These are phyloP conservation scores for Nelumbo lutea DNA, from an alignment of 164 flowering plant genomes.

Conservation along the genomic window DNA sequence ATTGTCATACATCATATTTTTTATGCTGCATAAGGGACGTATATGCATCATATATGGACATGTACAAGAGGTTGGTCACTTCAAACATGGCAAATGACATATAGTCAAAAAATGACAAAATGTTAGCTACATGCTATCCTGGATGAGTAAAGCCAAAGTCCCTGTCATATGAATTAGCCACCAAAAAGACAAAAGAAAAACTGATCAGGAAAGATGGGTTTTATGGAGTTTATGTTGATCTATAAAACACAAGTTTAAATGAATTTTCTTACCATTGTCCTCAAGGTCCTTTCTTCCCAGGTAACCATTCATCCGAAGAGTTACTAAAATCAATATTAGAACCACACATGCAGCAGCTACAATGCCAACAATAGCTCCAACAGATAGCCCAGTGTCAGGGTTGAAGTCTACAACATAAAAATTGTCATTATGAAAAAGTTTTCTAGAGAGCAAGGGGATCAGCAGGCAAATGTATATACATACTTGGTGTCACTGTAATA, in stretches of 20 bases:
- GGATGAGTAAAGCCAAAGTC: too few relatives aligned
- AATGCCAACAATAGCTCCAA: too few relatives aligned
- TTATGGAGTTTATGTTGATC: neutral
- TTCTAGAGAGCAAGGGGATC: neutral
- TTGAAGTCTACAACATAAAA: constrained; percentile 49
- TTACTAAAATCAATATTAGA: constrained; percentile 28
- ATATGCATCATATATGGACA: too few relatives aligned
- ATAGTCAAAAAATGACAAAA: too few relatives aligned
- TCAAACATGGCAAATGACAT: too few relatives aligned
- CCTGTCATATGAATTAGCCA: too few relatives aligned
- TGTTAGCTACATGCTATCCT: too few relatives aligned
- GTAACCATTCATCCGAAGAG: constrained; percentile 25
- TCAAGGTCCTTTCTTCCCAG: constrained; percentile 29
- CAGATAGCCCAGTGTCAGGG: too few relatives aligned
- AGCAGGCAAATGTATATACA: constrained; percentile 14
- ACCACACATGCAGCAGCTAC: constrained; percentile 33
- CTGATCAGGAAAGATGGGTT: neutral
- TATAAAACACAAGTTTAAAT: neutral
- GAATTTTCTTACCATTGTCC: constrained; percentile 42
- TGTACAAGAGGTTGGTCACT: too few relatives aligned
- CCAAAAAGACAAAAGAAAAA: too few relatives aligned
- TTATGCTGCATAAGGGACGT: too few relatives aligned
- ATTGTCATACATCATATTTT: too few relatives aligned
- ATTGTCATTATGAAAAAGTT: constrained; percentile 1
- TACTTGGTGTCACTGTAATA: constrained; percentile 38